Percentiles rank a stretch among this genome's conserved stretches.
phyloP scores from a whole-genome alignment of 2,329 filamentous ascomycete species.

The Hypoxylon rubiginosum region DNA sequence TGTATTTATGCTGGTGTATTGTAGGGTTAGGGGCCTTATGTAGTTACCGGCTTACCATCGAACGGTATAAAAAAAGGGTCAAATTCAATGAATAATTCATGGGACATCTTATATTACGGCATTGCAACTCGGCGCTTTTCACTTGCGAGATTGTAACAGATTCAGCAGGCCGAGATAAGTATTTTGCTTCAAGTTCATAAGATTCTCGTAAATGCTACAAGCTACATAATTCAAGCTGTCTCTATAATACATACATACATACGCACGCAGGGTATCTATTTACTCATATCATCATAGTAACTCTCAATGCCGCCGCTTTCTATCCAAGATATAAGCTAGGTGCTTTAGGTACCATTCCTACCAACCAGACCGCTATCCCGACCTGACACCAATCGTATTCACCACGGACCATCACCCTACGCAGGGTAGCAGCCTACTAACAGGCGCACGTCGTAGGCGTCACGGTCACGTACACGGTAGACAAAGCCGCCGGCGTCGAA shows the following conservation, averaged over 20 bases:
- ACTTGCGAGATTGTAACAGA: too few relatives aligned
- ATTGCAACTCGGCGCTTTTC: too few relatives aligned
- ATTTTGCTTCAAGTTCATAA: neutral
- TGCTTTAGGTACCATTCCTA: too few relatives aligned
- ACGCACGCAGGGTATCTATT: conserved; percentile 7
- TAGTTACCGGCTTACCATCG: conserved; percentile 14
- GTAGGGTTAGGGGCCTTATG: too few relatives aligned
- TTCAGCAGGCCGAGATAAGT: too few relatives aligned
- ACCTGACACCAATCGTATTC: neutral
- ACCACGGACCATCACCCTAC: neutral
- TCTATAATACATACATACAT: neutral
- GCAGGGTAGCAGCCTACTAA: neutral
- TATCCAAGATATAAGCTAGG: neutral
- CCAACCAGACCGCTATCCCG: neutral
- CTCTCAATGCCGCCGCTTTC: neutral
- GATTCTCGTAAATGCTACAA: neutral
- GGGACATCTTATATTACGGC: neutral
- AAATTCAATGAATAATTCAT: neutral
- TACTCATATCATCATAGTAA: neutral
- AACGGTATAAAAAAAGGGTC: conserved; percentile 18
- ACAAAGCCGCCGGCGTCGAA: neutral
- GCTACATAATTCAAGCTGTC: neutral
- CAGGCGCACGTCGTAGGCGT: conserved; percentile 6
- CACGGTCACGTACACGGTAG: conserved; percentile 14
- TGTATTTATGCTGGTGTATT: conserved; percentile 39